These are phyloP conservation scores for Acephala macrosclerotiorum DNA, from an alignment of 2,329 filamentous ascomycete species.

Conservation along the genomic window DNA sequence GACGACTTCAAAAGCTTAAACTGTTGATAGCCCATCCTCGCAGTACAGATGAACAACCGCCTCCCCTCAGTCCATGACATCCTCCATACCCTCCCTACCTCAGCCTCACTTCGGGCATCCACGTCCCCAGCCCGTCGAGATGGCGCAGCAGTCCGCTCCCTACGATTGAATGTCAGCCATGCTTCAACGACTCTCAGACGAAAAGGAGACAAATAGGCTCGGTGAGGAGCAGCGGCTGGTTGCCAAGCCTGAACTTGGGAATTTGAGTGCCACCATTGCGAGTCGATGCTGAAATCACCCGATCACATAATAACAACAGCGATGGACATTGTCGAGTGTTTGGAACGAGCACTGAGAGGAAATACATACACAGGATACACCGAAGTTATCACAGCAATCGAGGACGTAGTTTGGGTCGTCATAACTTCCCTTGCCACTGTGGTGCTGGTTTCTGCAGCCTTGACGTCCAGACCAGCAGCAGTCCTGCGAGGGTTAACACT, in stretches of 20 bases:
- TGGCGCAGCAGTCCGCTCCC: not conserved
- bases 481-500: not conserved
- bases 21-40: too few relatives aligned
- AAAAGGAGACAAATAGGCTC: too few relatives aligned
- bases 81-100: not conserved
- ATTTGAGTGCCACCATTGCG: too few relatives aligned
- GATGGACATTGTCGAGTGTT: too few relatives aligned
- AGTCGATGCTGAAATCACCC: too few relatives aligned
- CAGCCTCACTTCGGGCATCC: not conserved
- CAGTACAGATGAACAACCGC: too few relatives aligned
- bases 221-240: too few relatives aligned
- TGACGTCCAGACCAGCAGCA: not conserved
- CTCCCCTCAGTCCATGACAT: too few relatives aligned
- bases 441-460: not conserved
- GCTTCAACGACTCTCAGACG: too few relatives aligned
- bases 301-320: too few relatives aligned
- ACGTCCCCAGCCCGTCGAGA: not conserved
- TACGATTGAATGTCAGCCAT: not conserved
- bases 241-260: too few relatives aligned
- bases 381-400: not conserved
- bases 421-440: not conserved
- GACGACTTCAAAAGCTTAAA: too few relatives aligned
- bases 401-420: not conserved
- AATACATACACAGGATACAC: not conserved
- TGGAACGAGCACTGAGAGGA: not conserved